Conservation (phyloP, 2,329 filamentous ascomycete genomes). For the Coniella vitis region DNA sequence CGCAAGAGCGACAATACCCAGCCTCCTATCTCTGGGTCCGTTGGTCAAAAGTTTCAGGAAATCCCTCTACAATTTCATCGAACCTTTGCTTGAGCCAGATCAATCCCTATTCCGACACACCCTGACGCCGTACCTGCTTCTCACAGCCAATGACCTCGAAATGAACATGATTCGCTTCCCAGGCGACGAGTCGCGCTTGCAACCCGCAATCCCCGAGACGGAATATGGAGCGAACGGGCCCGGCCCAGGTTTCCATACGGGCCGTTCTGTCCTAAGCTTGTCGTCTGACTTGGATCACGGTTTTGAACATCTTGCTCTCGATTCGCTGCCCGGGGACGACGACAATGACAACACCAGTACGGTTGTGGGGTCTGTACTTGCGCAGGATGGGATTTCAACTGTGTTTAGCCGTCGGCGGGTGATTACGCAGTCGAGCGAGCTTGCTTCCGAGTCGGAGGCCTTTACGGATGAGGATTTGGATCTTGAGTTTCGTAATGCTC, state of each 20-base stretch:
- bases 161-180: constrained; percentile 53
- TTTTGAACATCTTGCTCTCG: constrained; percentile 27
- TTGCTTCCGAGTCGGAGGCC: constrained; percentile 28
- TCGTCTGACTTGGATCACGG: constrained; percentile 24
- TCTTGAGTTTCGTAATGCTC: constrained; percentile 23
- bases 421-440: constrained; percentile 25
- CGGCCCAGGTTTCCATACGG: constrained; percentile 41
- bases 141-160: constrained; percentile 49
- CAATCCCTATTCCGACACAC: constrained; percentile 25
- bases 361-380: constrained; percentile 29
- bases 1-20: background rate
- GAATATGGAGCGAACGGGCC: constrained; percentile 39
- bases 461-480: constrained; percentile 30
- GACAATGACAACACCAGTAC: constrained; percentile 25
- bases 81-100: constrained; percentile 20
- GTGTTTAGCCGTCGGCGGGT: constrained; percentile 26
- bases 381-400: constrained; percentile 34
- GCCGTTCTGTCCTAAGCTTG: constrained; percentile 27
- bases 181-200: constrained; percentile 28
- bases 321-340: background rate
- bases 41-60: constrained; percentile 2
- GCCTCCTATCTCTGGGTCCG: background rate
- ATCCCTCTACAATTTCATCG: constrained; percentile 4
- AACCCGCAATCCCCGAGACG: constrained; percentile 32
- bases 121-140: constrained; percentile 39